Conservation (phyloP, 2,329 filamentous ascomycete genomes). For the Hypoxylon sp. region DNA sequence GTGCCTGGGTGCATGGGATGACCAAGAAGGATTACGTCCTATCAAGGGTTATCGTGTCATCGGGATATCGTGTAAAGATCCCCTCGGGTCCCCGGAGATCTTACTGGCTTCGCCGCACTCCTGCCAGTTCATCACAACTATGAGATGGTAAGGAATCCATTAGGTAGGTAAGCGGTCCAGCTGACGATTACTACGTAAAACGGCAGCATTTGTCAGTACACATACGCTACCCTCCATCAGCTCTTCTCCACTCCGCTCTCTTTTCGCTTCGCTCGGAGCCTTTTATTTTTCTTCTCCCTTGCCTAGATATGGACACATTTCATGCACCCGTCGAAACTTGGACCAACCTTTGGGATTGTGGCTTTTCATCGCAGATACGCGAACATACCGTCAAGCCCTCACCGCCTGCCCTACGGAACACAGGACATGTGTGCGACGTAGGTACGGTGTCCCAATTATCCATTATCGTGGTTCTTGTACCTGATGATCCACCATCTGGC, state of each 20-base stretch:
- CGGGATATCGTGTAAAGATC: slow-evolving; percentile 31
- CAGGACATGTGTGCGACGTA: slow-evolving; percentile 33
- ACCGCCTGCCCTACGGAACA: slow-evolving; percentile 41
- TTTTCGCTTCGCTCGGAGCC: slow-evolving; percentile 31
- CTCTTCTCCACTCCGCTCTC: slow-evolving; percentile 35
- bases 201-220: slow-evolving; percentile 9
- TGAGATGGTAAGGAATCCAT: slow-evolving; percentile 14
- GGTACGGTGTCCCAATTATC: slow-evolving; percentile 35
- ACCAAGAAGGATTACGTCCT: slow-evolving; percentile 30
- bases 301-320: slow-evolving; percentile 29
- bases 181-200: slow-evolving; percentile 39
- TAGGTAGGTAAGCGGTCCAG: slow-evolving; percentile 40
- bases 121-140: slow-evolving; percentile 37
- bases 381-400: slow-evolving; percentile 37
- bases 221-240: slow-evolving; percentile 37
- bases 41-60: slow-evolving; percentile 29
- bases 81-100: slow-evolving; percentile 34
- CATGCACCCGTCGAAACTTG: slow-evolving; percentile 27
- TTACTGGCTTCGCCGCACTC: slow-evolving; percentile 43
- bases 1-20: slow-evolving; percentile 12
- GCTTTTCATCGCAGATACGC: slow-evolving; percentile 38
- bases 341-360: slow-evolving; percentile 25
- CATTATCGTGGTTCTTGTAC: slow-evolving; percentile 48
- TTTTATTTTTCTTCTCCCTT: slow-evolving; percentile 31
- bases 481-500: slow-evolving; percentile 47